Percentiles rank a stretch among this genome's conserved stretches.
Evolutionary conservation across 768 basidiomycete species (phyloP).

Genomic region (Mycena albidolilacea): DNA sequence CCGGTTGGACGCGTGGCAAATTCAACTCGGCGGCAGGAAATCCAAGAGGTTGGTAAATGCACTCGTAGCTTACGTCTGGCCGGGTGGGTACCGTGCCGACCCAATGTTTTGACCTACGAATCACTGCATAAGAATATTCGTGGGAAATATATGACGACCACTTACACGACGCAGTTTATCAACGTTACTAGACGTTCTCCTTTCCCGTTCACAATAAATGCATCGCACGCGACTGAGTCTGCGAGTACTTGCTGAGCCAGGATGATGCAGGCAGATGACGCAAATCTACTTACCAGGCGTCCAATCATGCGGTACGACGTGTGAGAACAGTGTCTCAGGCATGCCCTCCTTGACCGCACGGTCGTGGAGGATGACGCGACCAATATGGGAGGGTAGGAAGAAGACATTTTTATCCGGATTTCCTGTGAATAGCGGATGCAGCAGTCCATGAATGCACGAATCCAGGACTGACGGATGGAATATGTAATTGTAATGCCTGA

Average conservation of each 20-base stretch:
- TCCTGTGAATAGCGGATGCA: slow-evolving; percentile 49
- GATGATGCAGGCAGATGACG: not conserved
- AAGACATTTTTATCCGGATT: slow-evolving; percentile 47
- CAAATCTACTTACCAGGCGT: not conserved
- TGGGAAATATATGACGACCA: slow-evolving; percentile 27
- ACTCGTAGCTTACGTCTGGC: slow-evolving; percentile 39
- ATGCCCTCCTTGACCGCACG: not conserved
- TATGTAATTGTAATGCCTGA: slow-evolving; percentile 20
- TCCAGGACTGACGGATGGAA: slow-evolving; percentile 47
- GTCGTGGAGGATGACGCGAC: slow-evolving; percentile 39
- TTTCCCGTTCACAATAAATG: slow-evolving; percentile 44
- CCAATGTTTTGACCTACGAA: slow-evolving; percentile 33
- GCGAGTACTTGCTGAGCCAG: not conserved
- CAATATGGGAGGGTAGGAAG: slow-evolving; percentile 50
- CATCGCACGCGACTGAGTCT: slow-evolving; percentile 45
- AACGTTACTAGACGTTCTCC: slow-evolving; percentile 38
- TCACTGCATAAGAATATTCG: not conserved
- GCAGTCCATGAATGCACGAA: slow-evolving; percentile 50
- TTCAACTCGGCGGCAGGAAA: slow-evolving; percentile 15
- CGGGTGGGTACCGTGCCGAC: slow-evolving; percentile 18
- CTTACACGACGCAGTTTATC: slow-evolving; percentile 31
- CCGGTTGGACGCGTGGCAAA: not conserved
- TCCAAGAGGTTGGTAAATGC: slow-evolving; percentile 34
- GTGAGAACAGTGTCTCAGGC: not conserved
- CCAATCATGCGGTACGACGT: not conserved